phyloP scores from a whole-genome alignment of 352 stramenopile genomes.

The Phytopythium montanum region DNA sequence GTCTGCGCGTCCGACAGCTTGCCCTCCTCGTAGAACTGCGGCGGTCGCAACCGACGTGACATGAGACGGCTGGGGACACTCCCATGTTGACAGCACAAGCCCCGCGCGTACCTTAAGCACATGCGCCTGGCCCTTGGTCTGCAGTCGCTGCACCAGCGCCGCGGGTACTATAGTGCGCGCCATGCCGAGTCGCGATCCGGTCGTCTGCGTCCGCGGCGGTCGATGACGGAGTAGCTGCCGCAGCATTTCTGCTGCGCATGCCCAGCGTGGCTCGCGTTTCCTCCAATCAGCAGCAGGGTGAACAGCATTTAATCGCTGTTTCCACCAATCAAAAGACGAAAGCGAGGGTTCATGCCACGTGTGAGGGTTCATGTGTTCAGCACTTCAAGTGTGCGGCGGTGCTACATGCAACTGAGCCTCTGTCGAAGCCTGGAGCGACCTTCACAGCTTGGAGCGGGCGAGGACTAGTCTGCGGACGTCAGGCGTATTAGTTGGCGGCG shows the following conservation, averaged over 20 bases:
- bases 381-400: no score
- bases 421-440: neutral
- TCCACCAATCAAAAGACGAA: neutral
- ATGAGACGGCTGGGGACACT: no score
- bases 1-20: slow-evolving; percentile 39
- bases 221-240: neutral
- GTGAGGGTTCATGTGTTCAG: no score
- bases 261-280: neutral
- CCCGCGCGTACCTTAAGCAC: slow-evolving; percentile 48
- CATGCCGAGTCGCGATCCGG: slow-evolving; percentile 6
- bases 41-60: no score
- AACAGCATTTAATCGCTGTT: neutral
- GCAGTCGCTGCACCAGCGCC: slow-evolving; percentile 27
- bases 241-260: neutral
- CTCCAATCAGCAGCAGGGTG: neutral
- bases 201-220: neutral
- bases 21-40: slow-evolving; percentile 69
- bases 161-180: slow-evolving; percentile 14
- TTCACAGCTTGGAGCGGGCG: slow-evolving; percentile 3
- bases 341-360: no score
- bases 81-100: no score
- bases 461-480: neutral
- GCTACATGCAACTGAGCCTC: no score
- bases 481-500: no score
- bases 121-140: slow-evolving; percentile 53